Base-by-base conservation (phyloP, 768 basidiomycete genomes). In the Lenzites betulinus region DNA sequence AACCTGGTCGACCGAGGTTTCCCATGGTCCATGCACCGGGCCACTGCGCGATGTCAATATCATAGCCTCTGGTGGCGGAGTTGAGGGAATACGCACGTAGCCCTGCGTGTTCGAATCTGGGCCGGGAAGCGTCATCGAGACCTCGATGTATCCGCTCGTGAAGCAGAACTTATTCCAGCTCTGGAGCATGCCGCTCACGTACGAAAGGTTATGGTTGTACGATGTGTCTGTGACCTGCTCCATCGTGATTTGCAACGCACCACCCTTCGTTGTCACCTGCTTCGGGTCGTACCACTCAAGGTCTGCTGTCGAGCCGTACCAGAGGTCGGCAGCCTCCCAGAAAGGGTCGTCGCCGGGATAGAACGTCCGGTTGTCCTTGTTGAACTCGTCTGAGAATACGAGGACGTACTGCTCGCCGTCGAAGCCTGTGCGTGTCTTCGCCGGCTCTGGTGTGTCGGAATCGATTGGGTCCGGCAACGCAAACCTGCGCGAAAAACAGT, bases 121-220 rank as follows among this genome's bases (percentile, higher is more conserved):
- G 0, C 88, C 88, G 0, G 88, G 88, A 5, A 90, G 74, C 0
- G 78, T 77, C 9, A 86, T 76, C 2, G 77, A 70, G 18, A 88
- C 84, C 76, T 93, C 93, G 60, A 94, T 82, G 73, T 81, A 81
- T 5, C 92, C 92, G 26, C 81, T 83, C 28, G 89, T 85, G 68
- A 92, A 93, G 73, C 90, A 94, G 68, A 94, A 87, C 78, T 94
- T 92, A 74, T 94, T 94, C 92, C 93, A 95, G 41, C 83, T 84
- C 75, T 93, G 91, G 3, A 95, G 76, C 90, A 93, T 92, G 5
- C 87, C 92, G 69, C 78, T 85, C 65, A 83, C 77, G 68, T 87
- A 94, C 39, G 76, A 76, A 59, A 90, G 78, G 7, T 76, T 76
- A 69, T 93, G 86, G 65, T 86, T 81, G 12, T 58, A 51, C 12